Base-by-base conservation (phyloP, 148 eudicot genomes). In the Cornus florida region DNA sequence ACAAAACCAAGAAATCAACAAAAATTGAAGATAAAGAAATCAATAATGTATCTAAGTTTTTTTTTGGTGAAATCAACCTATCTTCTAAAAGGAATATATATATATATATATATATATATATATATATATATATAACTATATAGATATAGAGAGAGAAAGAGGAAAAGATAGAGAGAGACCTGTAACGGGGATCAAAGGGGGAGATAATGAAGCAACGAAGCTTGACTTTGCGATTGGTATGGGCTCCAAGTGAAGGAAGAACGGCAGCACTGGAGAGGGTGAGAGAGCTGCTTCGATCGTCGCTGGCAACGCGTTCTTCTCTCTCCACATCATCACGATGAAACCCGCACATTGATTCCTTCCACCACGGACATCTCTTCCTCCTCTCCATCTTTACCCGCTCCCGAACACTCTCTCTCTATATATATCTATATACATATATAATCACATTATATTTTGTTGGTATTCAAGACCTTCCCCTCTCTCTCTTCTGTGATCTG, bases 191-290 rank as follows among this genome's bases (percentile, higher is more conserved):
- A 82, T 88, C 83, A 64, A 84, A 82, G 14, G 94, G 93, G 39
- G 91, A 88, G 78, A 94, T 23, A 24, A 86, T 85, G 79, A 73
- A 86, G 22, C 70, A 73, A 2, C 82, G 79, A 9, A 92, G 89
- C 57, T 78, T 73, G 28, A 77, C 62, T 31, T 74, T 82, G 31
- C 91, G 88, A n/a, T 77, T 79, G 65, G 86, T 80, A 33, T 86
- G 88, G 24, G 88, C 94, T 28, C 96, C 98, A 16, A 92, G 96
- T 57, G 98, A 87, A 28, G 98, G 98, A 70, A 94, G 88, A 13
- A 94, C 48, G 43, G 7, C 60, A 2, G 87, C 90, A 69, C 73
- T 74, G 3, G 88, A 77, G 24, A 91, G 20, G 73, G 87, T 89
- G 74, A 86, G 84, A 23, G 81, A 81, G 79, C 88, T 90, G 79